These are phyloP conservation scores for Eucalyptus lansdowneana DNA, from an alignment of 345 rosid species.

Conservation along the genomic window DNA sequence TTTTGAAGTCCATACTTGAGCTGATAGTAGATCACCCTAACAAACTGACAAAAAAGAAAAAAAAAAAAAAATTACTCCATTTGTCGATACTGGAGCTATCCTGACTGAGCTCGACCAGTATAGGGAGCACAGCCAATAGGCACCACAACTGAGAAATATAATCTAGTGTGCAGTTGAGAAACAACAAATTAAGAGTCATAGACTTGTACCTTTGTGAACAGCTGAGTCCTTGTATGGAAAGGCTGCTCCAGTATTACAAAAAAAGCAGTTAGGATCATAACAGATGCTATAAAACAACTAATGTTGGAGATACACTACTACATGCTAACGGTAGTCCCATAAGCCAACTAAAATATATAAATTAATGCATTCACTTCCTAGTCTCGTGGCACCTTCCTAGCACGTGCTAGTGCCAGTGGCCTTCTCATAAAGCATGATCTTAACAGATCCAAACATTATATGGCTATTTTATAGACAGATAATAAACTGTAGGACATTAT, in stretches of 20 bases:
- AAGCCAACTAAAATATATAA: background rate
- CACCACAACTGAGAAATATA: background rate
- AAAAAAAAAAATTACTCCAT: background rate
- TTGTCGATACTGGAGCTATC: background rate
- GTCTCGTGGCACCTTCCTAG: background rate
- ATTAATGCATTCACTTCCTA: background rate
- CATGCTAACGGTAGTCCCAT: background rate
- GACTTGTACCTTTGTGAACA: slow-evolving; percentile 58
- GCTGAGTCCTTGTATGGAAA: slow-evolving; percentile 66
- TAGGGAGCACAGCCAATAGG: background rate
- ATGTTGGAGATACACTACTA: background rate
- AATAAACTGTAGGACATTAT: background rate
- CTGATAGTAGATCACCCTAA: slow-evolving; percentile 72
- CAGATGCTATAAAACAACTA: background rate
- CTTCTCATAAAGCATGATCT: background rate
- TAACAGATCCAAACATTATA: background rate
- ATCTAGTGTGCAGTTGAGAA: background rate
- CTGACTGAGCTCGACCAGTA: background rate
- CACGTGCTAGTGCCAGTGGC: background rate
- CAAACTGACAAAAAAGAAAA: slow-evolving; percentile 38
- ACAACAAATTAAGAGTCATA: background rate
- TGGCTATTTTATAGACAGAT: background rate
- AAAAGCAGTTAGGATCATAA: background rate
- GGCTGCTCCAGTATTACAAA: slow-evolving; percentile 37
- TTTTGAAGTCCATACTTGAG: slow-evolving; percentile 77